Evolutionary conservation across 2,329 filamentous ascomycete species (phyloP), one percentile per base, ranked within the genome.

Genomic region (Ustulina deusta): DNA sequence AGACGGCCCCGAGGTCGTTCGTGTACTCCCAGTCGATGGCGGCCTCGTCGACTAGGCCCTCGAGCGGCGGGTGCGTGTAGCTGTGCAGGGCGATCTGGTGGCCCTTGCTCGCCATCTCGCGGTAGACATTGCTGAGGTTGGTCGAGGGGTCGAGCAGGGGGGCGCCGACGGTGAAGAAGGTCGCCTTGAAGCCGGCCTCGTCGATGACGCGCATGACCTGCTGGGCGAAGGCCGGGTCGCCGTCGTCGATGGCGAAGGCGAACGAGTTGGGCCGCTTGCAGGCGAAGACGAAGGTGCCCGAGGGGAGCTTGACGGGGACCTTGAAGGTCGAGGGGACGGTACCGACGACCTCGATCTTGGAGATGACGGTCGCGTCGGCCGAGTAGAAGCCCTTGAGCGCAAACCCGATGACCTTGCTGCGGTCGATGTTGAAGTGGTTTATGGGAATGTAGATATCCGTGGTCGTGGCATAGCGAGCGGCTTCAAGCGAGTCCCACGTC

Each of bases 201-300:
- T 86, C 83, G 72, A 92, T 81, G 61, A 90, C 87, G 46, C 84
- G 79, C 79, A 90, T 86, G 22, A 91, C 87, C 69, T 86, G 79
- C 78, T 88, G 84, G 1, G 89, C 89, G 64, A 86, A 83, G 38
- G 79, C 74, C 54, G 90, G 90, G 58, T 86, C 82, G 25, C 90
- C 90, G 76, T 92, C 90, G 75, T 92, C 90, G 70, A 92, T 91
- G 57, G 89, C 90, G 76, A 92, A 91, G 1, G 90, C 90, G 75
- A 92, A 91, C 0, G 86, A 89, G 79, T 91, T 90, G 54, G 89
- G 89, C 20, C 89, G 84, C 71, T 86, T 89, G 82, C 90, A 92
- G 6, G 85, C 82, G 73, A 91, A 87, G 52, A 89, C 81, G 38
- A 92, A 81, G 22, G 83, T 84, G 6, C 89, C 89, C 1, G 84